Evolutionary conservation across 805 yeast genomes (phyloP), one percentile per base, ranked within the genome.

Genomic region (Jamesozyma lodderae): DNA sequence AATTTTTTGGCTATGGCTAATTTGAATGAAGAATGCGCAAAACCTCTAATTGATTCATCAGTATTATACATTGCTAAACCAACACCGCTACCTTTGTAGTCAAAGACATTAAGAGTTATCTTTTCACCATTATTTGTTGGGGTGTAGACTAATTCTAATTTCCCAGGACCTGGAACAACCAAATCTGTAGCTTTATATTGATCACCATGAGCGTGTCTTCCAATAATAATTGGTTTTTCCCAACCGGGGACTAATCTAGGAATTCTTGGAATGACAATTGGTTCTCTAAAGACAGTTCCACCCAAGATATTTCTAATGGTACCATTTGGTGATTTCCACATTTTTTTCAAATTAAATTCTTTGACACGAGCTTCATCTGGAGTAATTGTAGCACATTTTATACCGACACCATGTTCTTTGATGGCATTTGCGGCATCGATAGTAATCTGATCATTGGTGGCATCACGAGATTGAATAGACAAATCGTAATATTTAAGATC

Each of bases 241-340:
- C 92, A 82, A 25, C 78, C 76, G 23, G 86, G 85, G 30, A 82
- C 77, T 40, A 82, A 65, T 55, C 92, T 68, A 41, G 92, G 92
- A 37, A 82, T 75, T 57, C 79, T 76, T 31, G 81, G 79, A 47
- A 82, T 81, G 41, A 82, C 81, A 55, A 82, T 82, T 39, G 88
- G 85, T 57, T 82, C 92, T 63, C 92, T 74, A 64, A 82, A 82
- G 23, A 82, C 90, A 17, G 92, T 82, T 50, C 92, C 92, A 25
- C 83, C 84, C 45, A 82, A 62, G 39, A 81, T 80, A 60, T 82
- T 82, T 67, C 92, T 72, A 51, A 82, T 79, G 22, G 92, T 81
- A 48, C 92, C 92, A 56, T 82, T 82, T 47, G 92, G 92, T 16
- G 90, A 81, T 37, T 77, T 69, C 88, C 90, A 82, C 92, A 82